phyloP scores from a whole-genome alignment of 2,329 filamentous ascomycete genomes.

The Fusarium cicatricum region DNA sequence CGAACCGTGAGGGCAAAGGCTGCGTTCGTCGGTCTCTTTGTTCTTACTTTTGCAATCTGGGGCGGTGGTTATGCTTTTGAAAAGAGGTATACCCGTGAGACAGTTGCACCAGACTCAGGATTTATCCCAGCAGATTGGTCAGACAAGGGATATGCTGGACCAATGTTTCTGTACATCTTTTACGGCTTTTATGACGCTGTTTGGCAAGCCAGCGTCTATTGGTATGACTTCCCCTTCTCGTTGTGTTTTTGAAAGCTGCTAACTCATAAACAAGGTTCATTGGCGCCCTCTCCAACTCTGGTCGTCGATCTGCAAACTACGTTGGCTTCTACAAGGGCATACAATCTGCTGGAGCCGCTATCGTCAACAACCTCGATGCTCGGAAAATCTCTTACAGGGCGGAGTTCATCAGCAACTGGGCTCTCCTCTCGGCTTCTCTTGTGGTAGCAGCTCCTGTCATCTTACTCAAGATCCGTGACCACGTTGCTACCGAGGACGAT shows the following conservation, averaged over 20 bases:
- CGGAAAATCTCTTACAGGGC: constrained; percentile 66
- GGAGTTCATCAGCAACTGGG: constrained; percentile 79
- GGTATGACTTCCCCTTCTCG: constrained; percentile 68
- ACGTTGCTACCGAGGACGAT: constrained; percentile 82
- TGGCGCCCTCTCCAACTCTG: constrained; percentile 91
- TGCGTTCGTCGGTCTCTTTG: constrained; percentile 68
- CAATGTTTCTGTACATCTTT: constrained; percentile 90
- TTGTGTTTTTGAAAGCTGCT: constrained; percentile 23
- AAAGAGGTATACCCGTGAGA: constrained; percentile 41
- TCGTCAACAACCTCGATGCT: constrained; percentile 48
- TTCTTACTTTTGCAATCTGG: constrained; percentile 80
- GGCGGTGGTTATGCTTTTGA: constrained; percentile 85
- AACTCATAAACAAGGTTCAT: constrained; percentile 72
- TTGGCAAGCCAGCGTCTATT: constrained; percentile 93
- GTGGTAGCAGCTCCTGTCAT: constrained; percentile 82
- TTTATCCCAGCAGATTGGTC: constrained; percentile 66
- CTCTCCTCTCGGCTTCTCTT: constrained; percentile 75
- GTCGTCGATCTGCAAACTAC: constrained; percentile 90
- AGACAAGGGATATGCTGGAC: constrained; percentile 71
- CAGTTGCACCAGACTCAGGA: constrained; percentile 11
- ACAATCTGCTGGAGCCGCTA: constrained; percentile 76
- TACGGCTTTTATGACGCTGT: constrained; percentile 89
- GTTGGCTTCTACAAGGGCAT: constrained; percentile 90
- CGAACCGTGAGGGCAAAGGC: constrained; percentile 74
- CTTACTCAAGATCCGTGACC: constrained; percentile 80